Conservation (phyloP, 495 filamentous ascomycete species). For the Aspergillus baeticus region DNA sequence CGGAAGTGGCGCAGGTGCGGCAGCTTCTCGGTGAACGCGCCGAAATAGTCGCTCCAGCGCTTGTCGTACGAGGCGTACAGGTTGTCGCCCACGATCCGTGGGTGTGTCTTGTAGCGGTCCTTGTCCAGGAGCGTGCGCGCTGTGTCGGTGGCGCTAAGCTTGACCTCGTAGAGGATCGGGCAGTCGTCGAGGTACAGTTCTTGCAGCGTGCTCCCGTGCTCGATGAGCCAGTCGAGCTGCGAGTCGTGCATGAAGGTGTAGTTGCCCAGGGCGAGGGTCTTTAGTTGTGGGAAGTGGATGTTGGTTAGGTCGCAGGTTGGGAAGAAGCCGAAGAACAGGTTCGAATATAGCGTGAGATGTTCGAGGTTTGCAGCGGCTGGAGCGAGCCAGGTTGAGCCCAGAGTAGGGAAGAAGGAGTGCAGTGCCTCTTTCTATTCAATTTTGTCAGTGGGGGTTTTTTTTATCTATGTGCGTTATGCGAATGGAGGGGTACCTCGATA, state of each 20-base stretch:
- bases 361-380: conserved; percentile 19
- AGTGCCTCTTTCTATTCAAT: conserved; percentile 2
- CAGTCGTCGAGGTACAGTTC: conserved; percentile 27
- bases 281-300: conserved; percentile 23
- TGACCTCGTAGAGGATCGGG: conserved; percentile 16
- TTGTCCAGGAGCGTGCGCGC: background rate
- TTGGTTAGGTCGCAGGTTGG: conserved; percentile 17
- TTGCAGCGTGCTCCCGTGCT: conserved; percentile 17
- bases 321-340: conserved; percentile 23
- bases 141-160: background rate
- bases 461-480: background rate
- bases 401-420: conserved; percentile 11
- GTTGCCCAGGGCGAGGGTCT: conserved; percentile 23
- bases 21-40: conserved; percentile 13
- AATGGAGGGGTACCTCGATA: background rate
- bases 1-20: conserved; percentile 17
- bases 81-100: background rate
- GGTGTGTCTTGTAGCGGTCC: background rate
- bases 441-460: background rate
- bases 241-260: conserved; percentile 26
- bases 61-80: conserved; percentile 9
- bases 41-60: conserved; percentile 26
- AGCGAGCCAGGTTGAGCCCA: conserved; percentile 23
- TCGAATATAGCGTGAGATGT: conserved; percentile 26
- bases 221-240: conserved; percentile 29